These are phyloP conservation scores for Helenozyma rhizophorensis DNA, from an alignment of 805 yeast genomes.

Conservation along the genomic window DNA sequence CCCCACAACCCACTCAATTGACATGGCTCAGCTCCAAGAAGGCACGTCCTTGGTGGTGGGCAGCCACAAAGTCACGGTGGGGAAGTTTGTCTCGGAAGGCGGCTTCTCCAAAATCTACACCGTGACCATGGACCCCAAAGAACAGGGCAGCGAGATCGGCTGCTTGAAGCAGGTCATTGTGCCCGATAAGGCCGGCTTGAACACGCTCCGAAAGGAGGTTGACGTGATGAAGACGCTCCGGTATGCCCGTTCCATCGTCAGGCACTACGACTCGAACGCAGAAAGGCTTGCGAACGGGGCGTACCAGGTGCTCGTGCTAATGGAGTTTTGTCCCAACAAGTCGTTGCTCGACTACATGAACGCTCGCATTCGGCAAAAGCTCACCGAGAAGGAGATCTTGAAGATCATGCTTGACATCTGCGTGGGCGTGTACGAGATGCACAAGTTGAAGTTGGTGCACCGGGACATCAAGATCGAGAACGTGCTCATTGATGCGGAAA, in stretches of 20 bases:
- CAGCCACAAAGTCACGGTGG: conserved; percentile 31
- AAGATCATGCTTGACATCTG: conserved; percentile 81
- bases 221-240: conserved; percentile 70
- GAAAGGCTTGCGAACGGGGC: conserved; percentile 47
- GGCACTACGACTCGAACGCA: conserved; percentile 74
- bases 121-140: conserved; percentile 50
- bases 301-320: conserved; percentile 84
- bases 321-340: conserved; percentile 89
- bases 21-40: conserved; percentile 21
- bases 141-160: conserved; percentile 45
- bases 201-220: conserved; percentile 66
- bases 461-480: conserved; percentile 94
- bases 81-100: conserved; percentile 44
- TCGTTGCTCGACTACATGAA: conserved; percentile 92
- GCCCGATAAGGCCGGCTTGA: conserved; percentile 63
- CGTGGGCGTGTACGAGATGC: conserved; percentile 82
- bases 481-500: conserved; percentile 69
- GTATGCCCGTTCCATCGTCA: conserved; percentile 56
- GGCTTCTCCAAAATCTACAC: conserved; percentile 80
- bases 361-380: conserved; percentile 70
- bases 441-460: conserved; percentile 72
- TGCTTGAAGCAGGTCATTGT: conserved; percentile 75
- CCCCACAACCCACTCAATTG: no score
- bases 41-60: conserved; percentile 41
- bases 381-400: conserved; percentile 71